Percentiles rank a stretch among this genome's conserved stretches.
These are phyloP conservation scores for Penicillium bovifimosum DNA, from an alignment of 495 filamentous ascomycete genomes.

Conservation along the genomic window DNA sequence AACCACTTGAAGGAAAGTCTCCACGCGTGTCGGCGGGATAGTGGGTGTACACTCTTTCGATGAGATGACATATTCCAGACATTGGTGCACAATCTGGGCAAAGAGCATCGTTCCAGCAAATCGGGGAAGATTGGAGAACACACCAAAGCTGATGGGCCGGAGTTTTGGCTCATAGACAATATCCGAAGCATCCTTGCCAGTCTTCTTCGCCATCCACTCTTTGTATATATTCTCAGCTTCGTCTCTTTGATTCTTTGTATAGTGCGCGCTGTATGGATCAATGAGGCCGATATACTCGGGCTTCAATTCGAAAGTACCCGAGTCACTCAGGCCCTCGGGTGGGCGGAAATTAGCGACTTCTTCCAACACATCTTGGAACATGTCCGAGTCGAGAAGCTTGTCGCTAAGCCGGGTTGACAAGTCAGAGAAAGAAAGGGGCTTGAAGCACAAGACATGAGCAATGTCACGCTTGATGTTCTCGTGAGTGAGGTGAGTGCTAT, in stretches of 20 bases:
- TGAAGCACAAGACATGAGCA: slow-evolving; percentile 91
- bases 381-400: slow-evolving; percentile 58
- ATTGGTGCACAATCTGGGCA: slow-evolving; percentile 84
- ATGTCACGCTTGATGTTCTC: slow-evolving; percentile 81
- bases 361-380: slow-evolving; percentile 79
- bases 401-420: slow-evolving; percentile 64
- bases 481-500: slow-evolving; percentile 58
- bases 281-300: slow-evolving; percentile 75
- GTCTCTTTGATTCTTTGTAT: slow-evolving; percentile 94
- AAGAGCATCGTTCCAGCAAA: slow-evolving; percentile 85
- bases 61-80: slow-evolving; percentile 68
- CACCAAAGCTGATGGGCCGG: slow-evolving; percentile 66
- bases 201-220: slow-evolving; percentile 80
- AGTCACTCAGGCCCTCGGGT: slow-evolving; percentile 86
- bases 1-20: slow-evolving; percentile 86
- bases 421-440: slow-evolving; percentile 89
- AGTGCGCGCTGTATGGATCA: slow-evolving; percentile 92
- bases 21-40: slow-evolving; percentile 74
- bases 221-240: slow-evolving; percentile 87
- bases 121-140: slow-evolving; percentile 64
- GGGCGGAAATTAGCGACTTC: slow-evolving; percentile 84
- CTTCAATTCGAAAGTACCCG: slow-evolving; percentile 90
- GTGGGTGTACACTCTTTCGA: slow-evolving; percentile 58
- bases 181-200: slow-evolving; percentile 71
- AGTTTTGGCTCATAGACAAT: slow-evolving; percentile 92